Evolutionary conservation across 1,284 basidiomycete species (phyloP).

Genomic region (Microbotryum saponariae): DNA sequence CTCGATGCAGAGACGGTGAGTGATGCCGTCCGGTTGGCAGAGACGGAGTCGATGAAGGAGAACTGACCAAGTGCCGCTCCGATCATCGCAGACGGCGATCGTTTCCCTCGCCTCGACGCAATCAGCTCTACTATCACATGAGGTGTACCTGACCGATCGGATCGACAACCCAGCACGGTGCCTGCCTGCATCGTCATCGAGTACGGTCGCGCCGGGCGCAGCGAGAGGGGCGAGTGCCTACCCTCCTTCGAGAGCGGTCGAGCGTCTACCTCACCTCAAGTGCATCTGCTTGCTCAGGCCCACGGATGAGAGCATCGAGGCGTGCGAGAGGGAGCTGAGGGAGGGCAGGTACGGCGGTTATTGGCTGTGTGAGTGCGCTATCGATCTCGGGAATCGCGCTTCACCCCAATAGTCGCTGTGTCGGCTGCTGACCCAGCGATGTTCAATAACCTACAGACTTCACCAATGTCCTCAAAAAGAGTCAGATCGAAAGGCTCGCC

Average conservation of each 20-base stretch:
- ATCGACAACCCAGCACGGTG: conserved; percentile 63
- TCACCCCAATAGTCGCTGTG: conserved; percentile 11
- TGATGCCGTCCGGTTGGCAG: neutral
- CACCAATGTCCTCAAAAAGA: conserved; percentile 84
- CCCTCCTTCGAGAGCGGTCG: conserved; percentile 46
- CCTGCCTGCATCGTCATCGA: conserved; percentile 8
- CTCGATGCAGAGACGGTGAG: conserved; percentile 90
- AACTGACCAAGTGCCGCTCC: neutral
- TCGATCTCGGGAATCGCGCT: conserved; percentile 40
- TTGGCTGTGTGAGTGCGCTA: conserved; percentile 86
- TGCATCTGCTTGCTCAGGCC: conserved; percentile 89
- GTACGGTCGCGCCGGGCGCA: no score
- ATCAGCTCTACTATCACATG: conserved; percentile 84
- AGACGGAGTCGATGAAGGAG: no score
- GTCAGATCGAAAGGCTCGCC: conserved; percentile 84
- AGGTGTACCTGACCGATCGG: conserved; percentile 95
- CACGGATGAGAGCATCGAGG: conserved; percentile 68
- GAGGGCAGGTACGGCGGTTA: conserved; percentile 94
- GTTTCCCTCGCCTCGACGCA: conserved; percentile 93
- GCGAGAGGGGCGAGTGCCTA: conserved; percentile 5
- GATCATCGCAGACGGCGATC: conserved; percentile 71
- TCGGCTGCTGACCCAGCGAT: neutral
- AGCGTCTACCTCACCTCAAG: conserved; percentile 89
- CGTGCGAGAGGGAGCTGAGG: conserved; percentile 71
- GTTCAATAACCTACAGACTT: conserved; percentile 58